A percentile compares a stretch with the other conserved stretches of the same genome.
Evolutionary conservation across 2,329 filamentous ascomycete species (phyloP).

Genomic region (Lanzia echinophila): DNA sequence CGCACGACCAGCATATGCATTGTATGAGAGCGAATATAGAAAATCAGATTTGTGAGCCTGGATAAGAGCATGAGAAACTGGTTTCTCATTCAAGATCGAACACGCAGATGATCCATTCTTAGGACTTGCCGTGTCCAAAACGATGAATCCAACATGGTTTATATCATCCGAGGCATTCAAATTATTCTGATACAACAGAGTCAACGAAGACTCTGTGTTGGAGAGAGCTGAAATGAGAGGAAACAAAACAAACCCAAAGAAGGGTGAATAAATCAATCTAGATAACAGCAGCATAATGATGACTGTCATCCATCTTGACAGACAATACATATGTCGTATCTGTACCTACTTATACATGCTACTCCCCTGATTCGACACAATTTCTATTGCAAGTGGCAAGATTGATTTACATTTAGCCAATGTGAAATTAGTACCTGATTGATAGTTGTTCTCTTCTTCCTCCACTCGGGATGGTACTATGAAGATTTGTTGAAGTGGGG

Average conservation of each 20-base stretch:
- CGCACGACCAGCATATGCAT: conserved; percentile 36
- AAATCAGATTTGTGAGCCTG: conserved; percentile 40
- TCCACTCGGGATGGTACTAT: not conserved
- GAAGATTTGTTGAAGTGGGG: not conserved
- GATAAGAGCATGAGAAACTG: conserved; percentile 37
- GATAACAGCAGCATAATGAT: not conserved
- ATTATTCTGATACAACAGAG: conserved; percentile 48
- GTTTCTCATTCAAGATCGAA: conserved; percentile 39
- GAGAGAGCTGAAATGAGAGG: conserved; percentile 4
- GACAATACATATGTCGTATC: not conserved
- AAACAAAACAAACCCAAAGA: not conserved
- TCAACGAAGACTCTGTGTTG: conserved; percentile 40
- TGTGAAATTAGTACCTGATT: too few relatives aligned
- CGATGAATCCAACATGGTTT: conserved; percentile 45
- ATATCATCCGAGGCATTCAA: conserved; percentile 45
- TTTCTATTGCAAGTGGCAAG: too few relatives aligned
- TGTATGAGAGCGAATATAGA: conserved; percentile 38
- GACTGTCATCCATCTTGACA: not conserved
- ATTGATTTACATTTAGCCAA: too few relatives aligned
- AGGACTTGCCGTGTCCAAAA: conserved; percentile 38
- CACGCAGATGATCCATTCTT: conserved; percentile 38
- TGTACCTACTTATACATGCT: not conserved
- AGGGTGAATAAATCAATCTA: not conserved
- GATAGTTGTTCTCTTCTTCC: not conserved
- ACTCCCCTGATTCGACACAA: too few relatives aligned